Evolutionary conservation across 176 grass and related monocot species (phyloP).

Genomic region (Rhynchospora pubera): DNA sequence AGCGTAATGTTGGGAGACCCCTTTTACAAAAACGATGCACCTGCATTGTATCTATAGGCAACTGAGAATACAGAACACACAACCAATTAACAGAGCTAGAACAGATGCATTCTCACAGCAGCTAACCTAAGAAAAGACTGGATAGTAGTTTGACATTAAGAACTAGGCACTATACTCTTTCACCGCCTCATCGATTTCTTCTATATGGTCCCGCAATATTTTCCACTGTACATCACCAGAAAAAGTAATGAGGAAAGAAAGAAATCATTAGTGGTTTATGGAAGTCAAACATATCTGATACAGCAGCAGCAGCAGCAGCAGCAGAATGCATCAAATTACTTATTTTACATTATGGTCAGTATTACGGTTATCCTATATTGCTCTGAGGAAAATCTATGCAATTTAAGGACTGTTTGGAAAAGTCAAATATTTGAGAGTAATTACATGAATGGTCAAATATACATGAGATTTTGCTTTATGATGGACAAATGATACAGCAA

Average conservation of each 20-base stretch:
- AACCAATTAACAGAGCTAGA: not conserved
- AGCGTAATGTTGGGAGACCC: not conserved
- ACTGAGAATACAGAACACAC: not conserved
- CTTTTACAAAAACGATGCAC: not conserved
- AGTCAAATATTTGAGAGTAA: not conserved
- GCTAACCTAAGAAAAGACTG: not conserved
- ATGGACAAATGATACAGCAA: not conserved
- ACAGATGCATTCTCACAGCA: not conserved
- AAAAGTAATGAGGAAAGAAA: not conserved
- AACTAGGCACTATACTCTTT: conserved; percentile 22
- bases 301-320: too few species aligned
- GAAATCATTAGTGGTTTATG: not conserved
- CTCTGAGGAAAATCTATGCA: not conserved
- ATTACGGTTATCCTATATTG: not conserved
- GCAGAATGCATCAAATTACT: not conserved
- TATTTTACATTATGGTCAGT: not conserved
- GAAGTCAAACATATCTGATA: not conserved
- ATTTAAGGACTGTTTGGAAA: not conserved
- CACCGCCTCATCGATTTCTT: conserved; percentile 34
- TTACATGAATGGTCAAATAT: not conserved
- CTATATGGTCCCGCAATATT: conserved; percentile 39
- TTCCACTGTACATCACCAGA: conserved; percentile 26
- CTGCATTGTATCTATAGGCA: not conserved
- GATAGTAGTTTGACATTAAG: not conserved
- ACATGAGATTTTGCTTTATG: not conserved